Percentiles rank a stretch among this genome's conserved stretches.
Conservation (phyloP, 805 yeast species). For the Debaryomyces hansenii region DNA sequence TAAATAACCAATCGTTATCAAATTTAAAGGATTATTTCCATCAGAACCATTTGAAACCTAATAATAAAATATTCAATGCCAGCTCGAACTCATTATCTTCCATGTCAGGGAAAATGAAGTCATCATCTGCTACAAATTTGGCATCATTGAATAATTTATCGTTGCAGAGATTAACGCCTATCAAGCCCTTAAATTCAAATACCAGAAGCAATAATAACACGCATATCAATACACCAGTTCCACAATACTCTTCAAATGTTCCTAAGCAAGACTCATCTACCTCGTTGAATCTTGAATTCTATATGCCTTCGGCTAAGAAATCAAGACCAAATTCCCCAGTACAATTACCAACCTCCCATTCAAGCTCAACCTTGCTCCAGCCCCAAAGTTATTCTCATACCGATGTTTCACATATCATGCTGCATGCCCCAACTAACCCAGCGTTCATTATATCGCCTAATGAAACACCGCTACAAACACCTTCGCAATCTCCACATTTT, state of each 20-base stretch:
- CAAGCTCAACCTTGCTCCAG: conserved; percentile 1
- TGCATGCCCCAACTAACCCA: conserved; percentile 8
- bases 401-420: too few species aligned
- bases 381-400: conserved; percentile 1
- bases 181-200: conserved; percentile 19
- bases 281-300: conserved; percentile 38
- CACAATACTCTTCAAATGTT: conserved; percentile 13
- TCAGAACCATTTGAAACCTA: conserved; percentile 14
- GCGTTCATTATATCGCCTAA: conserved; percentile 35
- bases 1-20: conserved; percentile 18
- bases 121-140: conserved; percentile 10
- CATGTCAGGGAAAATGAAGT: conserved; percentile 22
- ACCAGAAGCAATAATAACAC: conserved; percentile 5
- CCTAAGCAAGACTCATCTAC: conserved; percentile 27
- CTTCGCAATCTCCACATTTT: conserved; percentile 49
- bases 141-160: conserved; percentile 21
- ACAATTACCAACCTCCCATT: conserved; percentile 5
- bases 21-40: conserved; percentile 36
- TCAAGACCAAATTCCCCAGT: conserved; percentile 51
- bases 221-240: conserved; percentile 23
- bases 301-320: conserved; percentile 32
- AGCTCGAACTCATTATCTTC: conserved; percentile 17
- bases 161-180: conserved; percentile 46
- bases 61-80: conserved; percentile 13
- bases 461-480: conserved; percentile 52